phyloP scores from a whole-genome alignment of 805 yeast genomes.

The Spathaspora passalidarum region DNA sequence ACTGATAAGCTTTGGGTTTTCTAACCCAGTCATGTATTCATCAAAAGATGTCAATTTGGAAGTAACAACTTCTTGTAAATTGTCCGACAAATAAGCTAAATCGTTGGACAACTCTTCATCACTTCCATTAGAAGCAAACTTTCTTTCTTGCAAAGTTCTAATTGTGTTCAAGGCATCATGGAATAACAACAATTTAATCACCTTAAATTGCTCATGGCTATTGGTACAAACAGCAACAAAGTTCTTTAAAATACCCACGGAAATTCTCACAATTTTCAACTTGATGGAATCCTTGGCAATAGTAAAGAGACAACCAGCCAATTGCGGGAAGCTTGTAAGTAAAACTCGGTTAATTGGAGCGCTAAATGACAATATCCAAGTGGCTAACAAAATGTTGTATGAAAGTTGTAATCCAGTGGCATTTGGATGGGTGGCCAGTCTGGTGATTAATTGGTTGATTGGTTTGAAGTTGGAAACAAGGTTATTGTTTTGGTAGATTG shows the following conservation, averaged over 20 bases:
- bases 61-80: constrained; percentile 69
- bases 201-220: constrained; percentile 37
- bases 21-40: constrained; percentile 83
- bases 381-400: constrained; percentile 70
- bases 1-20: constrained; percentile 74
- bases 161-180: constrained; percentile 72
- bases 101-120: constrained; percentile 87
- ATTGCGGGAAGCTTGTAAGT: constrained; percentile 51
- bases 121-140: constrained; percentile 65
- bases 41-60: constrained; percentile 82
- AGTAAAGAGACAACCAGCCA: constrained; percentile 49
- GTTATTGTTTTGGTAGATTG: constrained; percentile 39
- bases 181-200: constrained; percentile 66
- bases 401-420: constrained; percentile 70
- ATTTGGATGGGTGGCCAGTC: constrained; percentile 33
- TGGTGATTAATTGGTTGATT: constrained; percentile 26
- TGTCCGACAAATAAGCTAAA: constrained; percentile 53
- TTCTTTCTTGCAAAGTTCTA: constrained; percentile 72
- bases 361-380: constrained; percentile 86
- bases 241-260: constrained; percentile 72
- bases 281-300: constrained; percentile 81
- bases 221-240: constrained; percentile 39
- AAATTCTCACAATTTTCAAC: constrained; percentile 83
- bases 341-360: constrained; percentile 45
- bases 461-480: constrained; percentile 33